A percentile compares a stretch with the other conserved stretches of the same genome.
These are phyloP conservation scores for Warburgia ugandensis DNA, from an alignment of 164 flowering plant species.

Conservation along the genomic window DNA sequence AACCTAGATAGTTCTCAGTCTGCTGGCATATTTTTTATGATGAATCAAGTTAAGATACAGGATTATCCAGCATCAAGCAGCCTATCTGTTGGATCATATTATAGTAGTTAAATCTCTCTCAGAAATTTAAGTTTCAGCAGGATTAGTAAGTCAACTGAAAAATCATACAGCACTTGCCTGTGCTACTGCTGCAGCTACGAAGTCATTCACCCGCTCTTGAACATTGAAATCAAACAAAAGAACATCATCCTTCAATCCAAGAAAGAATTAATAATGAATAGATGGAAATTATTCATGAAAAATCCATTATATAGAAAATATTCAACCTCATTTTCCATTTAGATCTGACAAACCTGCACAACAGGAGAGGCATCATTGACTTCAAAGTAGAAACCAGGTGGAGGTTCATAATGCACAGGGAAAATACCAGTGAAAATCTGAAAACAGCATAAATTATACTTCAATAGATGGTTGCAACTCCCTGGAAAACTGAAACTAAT, in stretches of 20 bases:
- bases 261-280: not conserved
- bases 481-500: too few species aligned
- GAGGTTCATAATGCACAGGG: constrained; percentile 53
- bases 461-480: not conserved
- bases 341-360: constrained; percentile 41
- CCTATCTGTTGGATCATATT: too few species aligned
- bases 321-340: not conserved
- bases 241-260: constrained; percentile 30
- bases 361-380: constrained; percentile 39
- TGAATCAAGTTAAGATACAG: too few species aligned
- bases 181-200: constrained; percentile 77
- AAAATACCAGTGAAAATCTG: constrained; percentile 65
- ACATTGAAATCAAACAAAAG: constrained; percentile 83
- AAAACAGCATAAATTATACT: not conserved
- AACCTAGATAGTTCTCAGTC: too few species aligned
- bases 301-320: too few species aligned
- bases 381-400: constrained; percentile 51
- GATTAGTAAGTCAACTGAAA: too few species aligned
- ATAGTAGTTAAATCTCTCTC: too few species aligned
- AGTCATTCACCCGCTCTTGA: constrained; percentile 77
- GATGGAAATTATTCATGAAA: not conserved
- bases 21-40: too few species aligned
- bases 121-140: too few species aligned
- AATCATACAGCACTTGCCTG: constrained; percentile 38
- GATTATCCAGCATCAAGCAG: too few species aligned